Base-by-base conservation (phyloP, 805 yeast genomes). In the Sugiyamaella americana region DNA sequence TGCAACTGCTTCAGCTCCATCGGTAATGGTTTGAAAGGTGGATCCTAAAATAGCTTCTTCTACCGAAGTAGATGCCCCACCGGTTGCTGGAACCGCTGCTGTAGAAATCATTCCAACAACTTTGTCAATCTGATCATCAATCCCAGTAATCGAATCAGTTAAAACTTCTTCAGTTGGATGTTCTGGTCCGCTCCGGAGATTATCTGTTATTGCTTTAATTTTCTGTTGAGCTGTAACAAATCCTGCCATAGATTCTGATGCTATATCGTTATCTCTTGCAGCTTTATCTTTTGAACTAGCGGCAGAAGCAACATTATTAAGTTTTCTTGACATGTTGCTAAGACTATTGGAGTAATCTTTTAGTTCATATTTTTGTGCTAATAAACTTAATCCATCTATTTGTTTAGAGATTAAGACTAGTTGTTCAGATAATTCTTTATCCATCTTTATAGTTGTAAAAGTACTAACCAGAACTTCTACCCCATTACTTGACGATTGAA, bases 61-160 rank as follows among this genome's bases (percentile, higher is more conserved):
- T 13, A 59, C 50, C n/a, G 46, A 53, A 35, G 52, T 50, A 11
- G 61, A 45, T 20, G 53, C 32, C 19, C 66, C 64, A 4, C 48
- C 49, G 21, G 63, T 57, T 13, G 54, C 13, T 8, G 58, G 55
- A 13, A 49, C 50, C 13, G 52, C 45, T 13, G 52, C 51, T 32
- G 41, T 44, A 22, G 50, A 46, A 34, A 55, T 47, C 24, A 54
- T 49, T 20, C 59, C 59, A 23, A 57, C 52, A 8, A 52, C 48
- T 49, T 63, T 63, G 47, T 63, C 66, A 44, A 58, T 51, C 51
- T 63, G 67, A 18, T 61, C 59, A 48, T 63, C 68, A 17, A 60
- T 50, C 34, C 66, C 67, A 19, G 65, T 58, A 44, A 63, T 57
- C 42, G 50, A 45, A 40, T 48, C 46, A 8, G 44, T 47, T 34